Conservation (phyloP, 1,284 basidiomycete species). For the Vanrija humicola region DNA sequence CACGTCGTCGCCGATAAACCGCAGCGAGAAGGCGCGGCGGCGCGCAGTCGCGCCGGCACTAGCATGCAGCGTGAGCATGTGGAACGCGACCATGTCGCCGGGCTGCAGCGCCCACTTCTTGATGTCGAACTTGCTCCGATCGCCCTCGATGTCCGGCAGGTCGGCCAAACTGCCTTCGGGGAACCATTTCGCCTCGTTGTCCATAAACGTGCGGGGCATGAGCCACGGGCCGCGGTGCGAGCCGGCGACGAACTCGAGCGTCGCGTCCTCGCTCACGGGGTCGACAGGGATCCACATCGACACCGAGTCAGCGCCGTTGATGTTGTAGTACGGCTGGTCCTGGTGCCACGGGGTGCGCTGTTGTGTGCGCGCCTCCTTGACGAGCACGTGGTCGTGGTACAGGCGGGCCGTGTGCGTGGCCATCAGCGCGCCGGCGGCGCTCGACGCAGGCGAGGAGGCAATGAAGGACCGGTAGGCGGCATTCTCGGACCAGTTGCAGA, state of each 20-base stretch:
- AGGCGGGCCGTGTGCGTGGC: constrained; percentile 1
- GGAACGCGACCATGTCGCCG: constrained; percentile 16
- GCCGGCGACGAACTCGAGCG: constrained; percentile 17
- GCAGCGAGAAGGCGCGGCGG: constrained; percentile 7
- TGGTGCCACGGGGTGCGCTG: constrained; percentile 20
- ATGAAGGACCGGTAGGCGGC: constrained; percentile 9
- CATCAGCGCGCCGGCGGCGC: constrained; percentile 9
- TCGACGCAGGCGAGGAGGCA: constrained; percentile 4
- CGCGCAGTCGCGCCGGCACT: constrained; percentile 3
- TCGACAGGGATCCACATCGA: constrained; percentile 19
- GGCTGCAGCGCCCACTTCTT: constrained; percentile 10
- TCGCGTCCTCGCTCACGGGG: constrained; percentile 2
- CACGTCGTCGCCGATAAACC: constrained; percentile 13
- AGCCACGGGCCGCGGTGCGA: constrained; percentile 14
- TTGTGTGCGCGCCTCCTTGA: constrained; percentile 14
- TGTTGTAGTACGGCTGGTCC: constrained; percentile 21
- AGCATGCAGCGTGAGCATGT: constrained; percentile 21
- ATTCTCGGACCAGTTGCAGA: constrained; percentile 14
- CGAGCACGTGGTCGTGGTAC: constrained; percentile 17
- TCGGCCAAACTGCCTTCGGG: constrained; percentile 14
- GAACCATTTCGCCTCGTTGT: constrained; percentile 19
- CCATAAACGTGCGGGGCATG: constrained; percentile 18
- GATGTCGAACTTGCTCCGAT: constrained; percentile 5
- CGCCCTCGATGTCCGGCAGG: constrained; percentile 13
- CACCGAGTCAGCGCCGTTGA: constrained; percentile 8